Percentiles rank a stretch among this genome's conserved stretches.
phyloP scores from a whole-genome alignment of 73 alveolate genomes.

The Tetrahymena elliotti region DNA sequence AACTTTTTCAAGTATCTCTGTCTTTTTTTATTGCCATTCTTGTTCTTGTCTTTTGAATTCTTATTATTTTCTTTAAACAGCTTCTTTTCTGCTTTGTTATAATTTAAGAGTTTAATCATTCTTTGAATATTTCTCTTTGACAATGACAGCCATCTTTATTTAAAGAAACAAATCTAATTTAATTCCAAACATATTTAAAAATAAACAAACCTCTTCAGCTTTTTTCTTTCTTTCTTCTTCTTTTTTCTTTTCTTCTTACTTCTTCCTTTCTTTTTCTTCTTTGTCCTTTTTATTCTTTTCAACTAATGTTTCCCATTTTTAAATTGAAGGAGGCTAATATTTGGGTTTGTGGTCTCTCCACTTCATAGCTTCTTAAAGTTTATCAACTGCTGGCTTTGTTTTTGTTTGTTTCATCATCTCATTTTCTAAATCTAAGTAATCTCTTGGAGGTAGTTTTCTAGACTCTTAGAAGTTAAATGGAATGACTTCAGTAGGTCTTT shows the following conservation, averaged over 20 bases:
- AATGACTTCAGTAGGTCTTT: constrained; percentile 73
- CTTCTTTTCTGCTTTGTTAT: constrained; percentile 43
- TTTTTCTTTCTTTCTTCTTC: constrained; percentile 68
- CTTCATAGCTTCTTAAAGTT: constrained; percentile 48
- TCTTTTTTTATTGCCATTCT: constrained; percentile 37
- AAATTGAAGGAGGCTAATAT: constrained; percentile 84
- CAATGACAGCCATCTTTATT: constrained; percentile 30
- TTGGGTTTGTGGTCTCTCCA: constrained; percentile 59
- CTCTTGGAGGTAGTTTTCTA: constrained; percentile 61
- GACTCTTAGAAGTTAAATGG: constrained; percentile 91
- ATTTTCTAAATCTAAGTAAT: constrained; percentile 73
- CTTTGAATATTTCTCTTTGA: not conserved
- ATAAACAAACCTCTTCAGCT: constrained; percentile 56
- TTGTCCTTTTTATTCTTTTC: constrained; percentile 57
- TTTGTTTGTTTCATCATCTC: constrained; percentile 52
- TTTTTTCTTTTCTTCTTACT: constrained; percentile 52
- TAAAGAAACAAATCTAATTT: constrained; percentile 10
- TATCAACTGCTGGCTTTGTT: constrained; percentile 47
- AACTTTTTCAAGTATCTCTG: constrained; percentile 51
- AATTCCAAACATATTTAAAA: not conserved
- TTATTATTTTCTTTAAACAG: constrained; percentile 9
- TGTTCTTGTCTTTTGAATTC: constrained; percentile 43
- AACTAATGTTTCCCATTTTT: constrained; percentile 68
- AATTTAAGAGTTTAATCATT: constrained; percentile 43
- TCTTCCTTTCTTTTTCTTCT: constrained; percentile 59